Conservation (phyloP, 441 rosid genomes). For the Melastoma candidum region DNA sequence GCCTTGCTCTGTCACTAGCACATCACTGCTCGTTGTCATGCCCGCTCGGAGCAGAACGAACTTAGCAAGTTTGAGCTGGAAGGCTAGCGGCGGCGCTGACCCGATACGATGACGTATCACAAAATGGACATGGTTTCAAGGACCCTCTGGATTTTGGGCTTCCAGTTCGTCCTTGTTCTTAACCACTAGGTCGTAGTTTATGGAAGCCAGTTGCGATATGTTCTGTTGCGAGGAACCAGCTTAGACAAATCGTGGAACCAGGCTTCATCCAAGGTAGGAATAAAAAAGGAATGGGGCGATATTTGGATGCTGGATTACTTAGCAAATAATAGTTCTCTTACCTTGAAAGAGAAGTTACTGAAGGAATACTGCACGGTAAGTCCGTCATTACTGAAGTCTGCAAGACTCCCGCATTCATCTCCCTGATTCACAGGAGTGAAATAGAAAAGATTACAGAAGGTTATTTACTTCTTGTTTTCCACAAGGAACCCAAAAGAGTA, state of each 20-base stretch:
- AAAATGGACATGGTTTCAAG: slow-evolving; percentile 11
- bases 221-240: slow-evolving; percentile 38
- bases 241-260: not conserved
- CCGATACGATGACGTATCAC: no score
- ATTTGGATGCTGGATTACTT: not conserved
- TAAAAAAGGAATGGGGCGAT: not conserved
- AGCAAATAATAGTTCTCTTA: slow-evolving; percentile 14
- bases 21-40: no score
- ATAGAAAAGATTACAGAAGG: slow-evolving; percentile 1
- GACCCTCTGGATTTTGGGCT: slow-evolving; percentile 33
- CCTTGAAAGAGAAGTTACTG: slow-evolving; percentile 98
- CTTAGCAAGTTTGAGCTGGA: no score
- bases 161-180: slow-evolving; percentile 60
- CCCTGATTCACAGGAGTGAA: slow-evolving; percentile 38
- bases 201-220: slow-evolving; percentile 87
- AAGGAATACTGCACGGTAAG: slow-evolving; percentile 79
- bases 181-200: slow-evolving; percentile 72
- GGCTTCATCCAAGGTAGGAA: not conserved
- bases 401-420: slow-evolving; percentile 74
- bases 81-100: no score
- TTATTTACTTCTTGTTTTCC: no score
- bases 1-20: no score
- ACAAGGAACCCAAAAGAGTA: no score
- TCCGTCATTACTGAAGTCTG: slow-evolving; percentile 59
- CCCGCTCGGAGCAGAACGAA: no score